Evolutionary conservation across 2,329 filamentous ascomycete genomes (phyloP), one percentile per base, ranked within the genome.

Genomic region (Cadophora luteo-olivacea): DNA sequence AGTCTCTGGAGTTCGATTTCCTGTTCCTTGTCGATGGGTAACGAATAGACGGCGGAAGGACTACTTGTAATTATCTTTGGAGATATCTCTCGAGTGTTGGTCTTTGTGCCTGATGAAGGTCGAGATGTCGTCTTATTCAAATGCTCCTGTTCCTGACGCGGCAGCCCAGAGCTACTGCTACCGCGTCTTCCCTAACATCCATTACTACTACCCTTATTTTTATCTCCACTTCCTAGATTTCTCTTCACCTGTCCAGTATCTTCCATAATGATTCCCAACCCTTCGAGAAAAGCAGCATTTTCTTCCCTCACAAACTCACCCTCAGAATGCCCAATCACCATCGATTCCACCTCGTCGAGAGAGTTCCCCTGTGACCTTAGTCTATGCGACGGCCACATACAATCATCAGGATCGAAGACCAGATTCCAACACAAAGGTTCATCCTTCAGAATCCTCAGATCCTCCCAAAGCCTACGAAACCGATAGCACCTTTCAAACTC

Each of bases 101-200:
- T 29, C 29, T 29, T 29, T 3, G 29, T 3, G 29, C 5, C 29
- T 3, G 29, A 29, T 5, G 29, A 29, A 29, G 29, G 29, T 29
- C 5, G 29, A 29, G 29, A 3, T 29, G 5, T 29, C 29, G 29
- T 29, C 29, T 29, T 5, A 5, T 29, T 29, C 3, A 3, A 29
- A 29, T 29, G 33, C 55, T 58, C 55, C 33, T 58, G 33, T 58
- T 25, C n/a, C 32, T n/a, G 55, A 58, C 55, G 55, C 55, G 55
- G n/a, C 33, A 58, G 55, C 55, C 1, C 55, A 41, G 55, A 58
- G 55, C 55, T 22, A 25, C 9, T 41, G 9, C 55, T 9, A 58
- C 33, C 55, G 55, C 55, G 55, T 58, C 33, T n/a, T 9, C 33
- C 9, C n/a, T 41, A 41, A 58, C 11, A 22, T 36, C 24, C 55